phyloP scores from a whole-genome alignment of 192 early-diverging fungal genomes.

The Podila horticola region DNA sequence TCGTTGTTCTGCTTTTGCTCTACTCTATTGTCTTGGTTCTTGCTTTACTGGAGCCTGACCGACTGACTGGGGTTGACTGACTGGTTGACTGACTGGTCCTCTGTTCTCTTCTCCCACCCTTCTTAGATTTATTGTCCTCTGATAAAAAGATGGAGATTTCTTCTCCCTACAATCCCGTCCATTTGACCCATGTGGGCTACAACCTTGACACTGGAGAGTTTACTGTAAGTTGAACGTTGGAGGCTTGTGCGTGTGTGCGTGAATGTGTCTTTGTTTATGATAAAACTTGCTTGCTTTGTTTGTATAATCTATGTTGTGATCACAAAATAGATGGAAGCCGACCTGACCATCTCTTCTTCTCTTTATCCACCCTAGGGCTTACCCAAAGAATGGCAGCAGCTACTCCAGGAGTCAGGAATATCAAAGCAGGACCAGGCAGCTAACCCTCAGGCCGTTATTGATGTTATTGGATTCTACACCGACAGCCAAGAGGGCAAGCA shows the following conservation, averaged over 20 bases:
- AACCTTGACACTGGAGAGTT: constrained; percentile 97
- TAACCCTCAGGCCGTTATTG: constrained; percentile 90
- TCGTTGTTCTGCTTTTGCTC: constrained; percentile 10
- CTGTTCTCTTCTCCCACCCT: constrained; percentile 5
- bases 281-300: background rate
- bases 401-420: constrained; percentile 95
- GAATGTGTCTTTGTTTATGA: background rate
- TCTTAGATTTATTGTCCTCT: constrained; percentile 64
- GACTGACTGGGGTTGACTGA: background rate
- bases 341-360: background rate
- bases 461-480: constrained; percentile 87
- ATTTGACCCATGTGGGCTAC: constrained; percentile 98
- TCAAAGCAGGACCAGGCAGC: constrained; percentile 93
- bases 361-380: constrained; percentile 73
- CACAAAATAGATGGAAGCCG: constrained; percentile 7
- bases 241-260: background rate
- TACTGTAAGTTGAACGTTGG: constrained; percentile 64
- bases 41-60: background rate
- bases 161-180: constrained; percentile 94
- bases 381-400: constrained; percentile 91
- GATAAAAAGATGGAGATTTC: constrained; percentile 91
- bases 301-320: constrained; percentile 2
- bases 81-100: background rate
- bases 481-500: constrained; percentile 60
- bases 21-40: constrained; percentile 6